Evolutionary conservation across 2,329 filamentous ascomycete genomes (phyloP), one percentile per base, ranked within the genome.

Genomic region (Fonsecaea pedrosoi): DNA sequence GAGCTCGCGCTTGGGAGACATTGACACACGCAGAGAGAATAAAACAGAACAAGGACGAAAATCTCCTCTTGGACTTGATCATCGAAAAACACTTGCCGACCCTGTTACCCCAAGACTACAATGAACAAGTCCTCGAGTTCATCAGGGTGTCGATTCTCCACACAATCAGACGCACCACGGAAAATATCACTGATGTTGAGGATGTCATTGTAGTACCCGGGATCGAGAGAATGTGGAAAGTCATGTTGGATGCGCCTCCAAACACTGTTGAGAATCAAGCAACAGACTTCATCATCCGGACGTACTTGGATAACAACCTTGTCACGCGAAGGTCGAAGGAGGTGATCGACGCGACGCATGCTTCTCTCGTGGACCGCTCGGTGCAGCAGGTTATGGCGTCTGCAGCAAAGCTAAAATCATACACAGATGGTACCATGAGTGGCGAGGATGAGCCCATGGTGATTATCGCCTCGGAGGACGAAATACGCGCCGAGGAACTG

Each of bases 171-270:
- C 56, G 62, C 21, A 54, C 64, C 37, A 45, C 50, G 5, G 38
- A 65, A 37, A 32, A 15, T 71, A 32, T 82, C 86, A 53, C 73
- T 13, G 75, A 77, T 15, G 69, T 68, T 8, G 79, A 78, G 58
- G 77, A 81, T 55, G 75, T 81, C 34, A 75, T 82, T n/a, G 71
- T 74, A n/a, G 77, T 82, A 58, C 81, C 82, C 3, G 82, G 83
- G 6, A 81, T 82, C 69, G 90, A 95, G 72, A 85, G 93, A 65
- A 81, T 97, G n/a, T 97, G 94, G 94, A 87, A 88, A 30, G 87
- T 97, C 72, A 87, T 94, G 38, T 80, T 96, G 61, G 89, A 86
- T 15, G 88, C 91, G 1, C 87, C 88, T 4, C 82, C 86, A 42
- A 81, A 85, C 42, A 85, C 83, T 0, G 88, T 96, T 56, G 91